These are phyloP conservation scores for Lactarius quietus DNA, from an alignment of 768 basidiomycete species.

Conservation along the genomic window DNA sequence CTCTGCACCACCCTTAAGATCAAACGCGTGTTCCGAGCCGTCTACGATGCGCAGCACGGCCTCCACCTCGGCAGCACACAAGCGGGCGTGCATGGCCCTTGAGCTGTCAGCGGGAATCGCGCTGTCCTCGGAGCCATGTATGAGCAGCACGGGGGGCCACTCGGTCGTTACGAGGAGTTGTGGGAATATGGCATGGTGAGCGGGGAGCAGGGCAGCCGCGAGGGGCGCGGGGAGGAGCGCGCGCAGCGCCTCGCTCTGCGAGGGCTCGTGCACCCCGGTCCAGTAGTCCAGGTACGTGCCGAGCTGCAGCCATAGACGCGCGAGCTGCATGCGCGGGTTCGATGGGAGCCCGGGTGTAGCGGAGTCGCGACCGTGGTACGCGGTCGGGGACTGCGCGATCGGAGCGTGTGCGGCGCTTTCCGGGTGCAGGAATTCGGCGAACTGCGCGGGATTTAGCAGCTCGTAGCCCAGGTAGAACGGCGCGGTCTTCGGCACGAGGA, in stretches of 20 bases:
- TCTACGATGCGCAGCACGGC: conserved; percentile 39
- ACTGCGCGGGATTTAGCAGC: conserved; percentile 47
- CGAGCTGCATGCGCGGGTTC: conserved; percentile 58
- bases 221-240: conserved; percentile 15
- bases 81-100: conserved; percentile 33
- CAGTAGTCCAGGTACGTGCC: conserved; percentile 58
- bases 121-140: conserved; percentile 49
- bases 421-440: conserved; percentile 47
- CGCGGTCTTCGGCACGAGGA: conserved; percentile 44
- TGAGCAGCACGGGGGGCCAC: conserved; percentile 47
- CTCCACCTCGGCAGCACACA: conserved; percentile 37
- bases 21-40: conserved; percentile 54
- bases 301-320: conserved; percentile 55
- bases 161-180: conserved; percentile 37
- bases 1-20: conserved; percentile 46
- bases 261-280: conserved; percentile 42
- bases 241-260: conserved; percentile 46
- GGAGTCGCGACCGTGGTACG: conserved; percentile 44
- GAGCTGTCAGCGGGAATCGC: conserved; percentile 46
- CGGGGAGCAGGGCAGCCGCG: conserved; percentile 29
- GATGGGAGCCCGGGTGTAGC: conserved; percentile 56
- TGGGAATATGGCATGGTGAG: conserved; percentile 43
- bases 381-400: conserved; percentile 43
- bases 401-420: conserved; percentile 29
- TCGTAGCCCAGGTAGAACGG: conserved; percentile 56